Evolutionary conservation across 768 basidiomycete genomes (phyloP).

Genomic region (Serpula lacrymans): DNA sequence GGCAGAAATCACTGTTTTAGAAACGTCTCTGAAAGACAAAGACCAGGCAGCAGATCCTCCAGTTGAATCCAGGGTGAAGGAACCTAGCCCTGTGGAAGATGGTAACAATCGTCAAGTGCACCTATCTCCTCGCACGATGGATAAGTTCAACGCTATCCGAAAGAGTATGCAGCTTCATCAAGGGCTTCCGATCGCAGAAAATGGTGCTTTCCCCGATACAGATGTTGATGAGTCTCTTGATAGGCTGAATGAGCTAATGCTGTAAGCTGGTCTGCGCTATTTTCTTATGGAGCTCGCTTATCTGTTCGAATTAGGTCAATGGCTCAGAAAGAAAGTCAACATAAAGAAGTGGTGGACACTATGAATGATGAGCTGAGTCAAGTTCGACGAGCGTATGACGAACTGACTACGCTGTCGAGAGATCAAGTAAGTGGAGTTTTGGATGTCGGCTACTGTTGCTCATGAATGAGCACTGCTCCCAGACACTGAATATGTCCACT

Average conservation of each 20-base stretch:
- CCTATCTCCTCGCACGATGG: slow-evolving; percentile 68
- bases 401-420: slow-evolving; percentile 72
- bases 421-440: slow-evolving; percentile 73
- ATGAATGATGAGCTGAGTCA: slow-evolving; percentile 65
- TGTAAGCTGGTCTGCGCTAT: slow-evolving; percentile 46
- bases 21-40: slow-evolving; percentile 46
- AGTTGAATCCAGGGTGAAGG: slow-evolving; percentile 3
- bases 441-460: not conserved
- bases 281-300: not conserved
- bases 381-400: slow-evolving; percentile 78
- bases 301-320: slow-evolving; percentile 62
- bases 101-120: slow-evolving; percentile 25
- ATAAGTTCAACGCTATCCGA: slow-evolving; percentile 73
- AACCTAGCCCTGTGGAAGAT: slow-evolving; percentile 6
- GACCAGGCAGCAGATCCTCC: slow-evolving; percentile 12
- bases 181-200: slow-evolving; percentile 32
- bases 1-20: slow-evolving; percentile 80
- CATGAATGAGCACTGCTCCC: slow-evolving; percentile 4
- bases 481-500: slow-evolving; percentile 85
- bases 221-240: slow-evolving; percentile 68
- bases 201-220: slow-evolving; percentile 30
- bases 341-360: slow-evolving; percentile 74
- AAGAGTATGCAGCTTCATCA: slow-evolving; percentile 55
- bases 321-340: slow-evolving; percentile 94
- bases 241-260: slow-evolving; percentile 88